These are phyloP conservation scores for Stylonectria norvegica DNA, from an alignment of 2,329 filamentous ascomycete species.

Conservation along the genomic window DNA sequence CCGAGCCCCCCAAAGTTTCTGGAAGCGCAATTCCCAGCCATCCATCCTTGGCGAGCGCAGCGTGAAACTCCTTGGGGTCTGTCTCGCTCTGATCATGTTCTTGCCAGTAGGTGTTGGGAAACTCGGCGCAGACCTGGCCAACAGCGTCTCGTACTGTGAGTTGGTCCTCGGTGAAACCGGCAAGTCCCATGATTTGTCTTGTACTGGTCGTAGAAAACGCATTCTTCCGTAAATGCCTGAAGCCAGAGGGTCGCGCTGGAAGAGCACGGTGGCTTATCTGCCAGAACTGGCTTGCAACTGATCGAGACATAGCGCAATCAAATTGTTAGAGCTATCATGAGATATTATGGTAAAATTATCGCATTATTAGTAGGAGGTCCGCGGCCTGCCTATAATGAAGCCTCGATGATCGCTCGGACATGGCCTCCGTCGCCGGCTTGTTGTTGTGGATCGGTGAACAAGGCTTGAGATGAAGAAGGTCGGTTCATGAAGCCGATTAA, in stretches of 20 bases:
- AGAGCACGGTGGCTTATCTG: conserved; percentile 10
- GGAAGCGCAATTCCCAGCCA: conserved; percentile 81
- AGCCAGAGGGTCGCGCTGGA: neutral
- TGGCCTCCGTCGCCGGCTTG: too few species aligned
- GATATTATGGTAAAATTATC: too few species aligned
- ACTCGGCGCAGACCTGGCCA: conserved; percentile 63
- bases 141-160: conserved; percentile 69
- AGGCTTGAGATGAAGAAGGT: too few species aligned
- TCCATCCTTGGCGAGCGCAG: conserved; percentile 68
- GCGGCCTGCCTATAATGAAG: too few species aligned
- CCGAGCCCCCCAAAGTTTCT: conserved; percentile 69
- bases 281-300: conserved; percentile 7
- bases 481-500: too few species aligned
- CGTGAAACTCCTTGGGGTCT: conserved; percentile 74
- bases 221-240: neutral
- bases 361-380: too few species aligned
- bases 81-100: conserved; percentile 65
- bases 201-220: conserved; percentile 36
- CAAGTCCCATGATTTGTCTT: conserved; percentile 62
- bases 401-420: too few species aligned
- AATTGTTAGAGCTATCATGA: too few species aligned
- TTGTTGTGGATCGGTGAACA: too few species aligned
- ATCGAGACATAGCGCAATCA: conserved; percentile 17
- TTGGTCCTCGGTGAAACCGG: conserved; percentile 70
- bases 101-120: conserved; percentile 74